Conservation (phyloP, 805 yeast genomes). For the Wickerhamomyces kurtzmanii region DNA sequence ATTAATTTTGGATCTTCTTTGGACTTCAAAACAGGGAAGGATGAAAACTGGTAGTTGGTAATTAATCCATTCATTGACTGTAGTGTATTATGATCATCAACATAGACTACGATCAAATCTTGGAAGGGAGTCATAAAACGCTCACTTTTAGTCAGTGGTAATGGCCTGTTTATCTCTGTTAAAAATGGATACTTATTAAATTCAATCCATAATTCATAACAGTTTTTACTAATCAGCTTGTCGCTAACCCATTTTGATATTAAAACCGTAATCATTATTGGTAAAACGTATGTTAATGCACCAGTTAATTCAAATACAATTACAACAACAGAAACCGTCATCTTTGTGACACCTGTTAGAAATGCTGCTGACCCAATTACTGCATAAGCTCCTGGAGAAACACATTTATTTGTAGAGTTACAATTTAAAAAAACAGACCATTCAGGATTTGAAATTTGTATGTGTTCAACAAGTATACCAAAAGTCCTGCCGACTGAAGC, state of each 20-base stretch:
- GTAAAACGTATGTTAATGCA: slow-evolving; percentile 73
- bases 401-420: slow-evolving; percentile 38
- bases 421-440: slow-evolving; percentile 29
- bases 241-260: slow-evolving; percentile 68
- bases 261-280: slow-evolving; percentile 79
- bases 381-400: slow-evolving; percentile 83
- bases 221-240: slow-evolving; percentile 43
- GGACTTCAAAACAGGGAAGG: slow-evolving; percentile 34
- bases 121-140: slow-evolving; percentile 24
- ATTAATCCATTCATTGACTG: slow-evolving; percentile 14
- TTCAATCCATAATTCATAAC: slow-evolving; percentile 53
- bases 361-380: slow-evolving; percentile 84
- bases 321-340: slow-evolving; percentile 74
- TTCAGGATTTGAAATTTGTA: slow-evolving; percentile 29
- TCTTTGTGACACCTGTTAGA: slow-evolving; percentile 69
- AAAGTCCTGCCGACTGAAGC: slow-evolving; percentile 47
- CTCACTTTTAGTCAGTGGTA: slow-evolving; percentile 26
- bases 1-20: slow-evolving; percentile 21
- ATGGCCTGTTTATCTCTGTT: slow-evolving; percentile 26
- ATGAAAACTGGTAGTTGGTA: slow-evolving; percentile 17
- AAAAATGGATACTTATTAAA: slow-evolving; percentile 31
- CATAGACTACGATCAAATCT: slow-evolving; percentile 19
- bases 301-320: slow-evolving; percentile 80
- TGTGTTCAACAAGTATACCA: slow-evolving; percentile 39
- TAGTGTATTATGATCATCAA: slow-evolving; percentile 20